A percentile compares a stretch with the other conserved stretches of the same genome.
Conservation (phyloP, 768 basidiomycete species). For the Daedaleopsis sinensis region DNA sequence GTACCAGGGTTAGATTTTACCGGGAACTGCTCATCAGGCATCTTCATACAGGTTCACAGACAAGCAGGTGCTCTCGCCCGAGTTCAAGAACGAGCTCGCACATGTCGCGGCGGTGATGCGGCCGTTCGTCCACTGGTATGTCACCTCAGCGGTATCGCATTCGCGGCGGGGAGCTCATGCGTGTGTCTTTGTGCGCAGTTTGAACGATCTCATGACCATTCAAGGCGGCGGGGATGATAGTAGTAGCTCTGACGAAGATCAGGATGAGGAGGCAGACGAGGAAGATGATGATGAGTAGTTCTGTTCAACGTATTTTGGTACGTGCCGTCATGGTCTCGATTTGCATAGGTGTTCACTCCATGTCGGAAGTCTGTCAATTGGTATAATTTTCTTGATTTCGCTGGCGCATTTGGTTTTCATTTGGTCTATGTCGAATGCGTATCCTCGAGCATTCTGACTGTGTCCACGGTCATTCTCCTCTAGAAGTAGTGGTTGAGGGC, state of each 20-base stretch:
- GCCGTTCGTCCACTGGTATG: constrained; percentile 81
- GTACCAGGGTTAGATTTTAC: background rate
- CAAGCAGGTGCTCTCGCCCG: constrained; percentile 64
- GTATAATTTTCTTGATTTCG: no score
- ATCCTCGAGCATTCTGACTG: no score
- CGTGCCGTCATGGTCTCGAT: no score
- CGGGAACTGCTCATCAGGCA: background rate
- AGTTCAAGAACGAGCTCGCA: constrained; percentile 67
- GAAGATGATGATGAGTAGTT: constrained; percentile 9
- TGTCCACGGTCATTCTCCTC: no score
- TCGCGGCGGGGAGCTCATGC: background rate
- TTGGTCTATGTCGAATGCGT: no score
- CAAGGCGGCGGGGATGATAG: constrained; percentile 32
- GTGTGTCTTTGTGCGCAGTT: constrained; percentile 39
- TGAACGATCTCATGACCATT: constrained; percentile 75
- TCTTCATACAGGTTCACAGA: constrained; percentile 63
- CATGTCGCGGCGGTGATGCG: constrained; percentile 55
- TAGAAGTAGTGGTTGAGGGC: no score
- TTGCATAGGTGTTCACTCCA: no score
- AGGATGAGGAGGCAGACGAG: constrained; percentile 7
- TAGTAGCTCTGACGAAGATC: constrained; percentile 13
- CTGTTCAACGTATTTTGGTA: no score
- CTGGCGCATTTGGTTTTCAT: no score
- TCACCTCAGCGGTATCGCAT: background rate
- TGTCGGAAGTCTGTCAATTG: no score